Evolutionary conservation across 345 rosid genomes (phyloP).

Genomic region (Salix arbutifolia): DNA sequence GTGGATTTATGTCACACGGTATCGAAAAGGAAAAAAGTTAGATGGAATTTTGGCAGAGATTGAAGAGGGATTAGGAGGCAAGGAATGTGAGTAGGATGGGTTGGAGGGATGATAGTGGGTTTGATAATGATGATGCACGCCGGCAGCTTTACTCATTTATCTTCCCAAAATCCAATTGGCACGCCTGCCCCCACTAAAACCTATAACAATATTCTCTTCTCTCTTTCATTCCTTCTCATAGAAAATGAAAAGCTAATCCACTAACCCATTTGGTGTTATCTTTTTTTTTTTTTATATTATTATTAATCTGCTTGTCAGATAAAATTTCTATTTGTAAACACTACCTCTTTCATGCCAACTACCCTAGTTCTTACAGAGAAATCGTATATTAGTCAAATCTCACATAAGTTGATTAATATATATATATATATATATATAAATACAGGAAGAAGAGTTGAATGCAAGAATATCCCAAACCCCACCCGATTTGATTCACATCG

Average conservation of each 20-base stretch:
- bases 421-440: too few species aligned
- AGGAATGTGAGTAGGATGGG: constrained; percentile 37
- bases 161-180: constrained; percentile 38
- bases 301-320: constrained; percentile 32
- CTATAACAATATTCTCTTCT: constrained; percentile 12
- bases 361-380: constrained; percentile 3
- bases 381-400: constrained; percentile 21
- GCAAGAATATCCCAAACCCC: constrained; percentile 20
- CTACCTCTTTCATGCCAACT: constrained; percentile 11
- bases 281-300: neutral
- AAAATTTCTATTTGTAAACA: constrained; percentile 21
- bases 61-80: constrained; percentile 76
- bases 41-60: constrained; percentile 49
- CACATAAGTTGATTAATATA: neutral
- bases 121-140: constrained; percentile 89
- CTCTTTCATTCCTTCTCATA: neutral
- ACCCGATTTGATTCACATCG: constrained; percentile 31
- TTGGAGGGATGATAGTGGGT: constrained; percentile 38
- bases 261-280: constrained; percentile 33
- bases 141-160: constrained; percentile 69
- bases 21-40: constrained; percentile 18
- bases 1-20: constrained; percentile 19
- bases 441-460: neutral
- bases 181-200: constrained; percentile 67
- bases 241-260: constrained; percentile 27